phyloP scores from a whole-genome alignment of 768 basidiomycete genomes.

The Dioszegia aurantiaca region DNA sequence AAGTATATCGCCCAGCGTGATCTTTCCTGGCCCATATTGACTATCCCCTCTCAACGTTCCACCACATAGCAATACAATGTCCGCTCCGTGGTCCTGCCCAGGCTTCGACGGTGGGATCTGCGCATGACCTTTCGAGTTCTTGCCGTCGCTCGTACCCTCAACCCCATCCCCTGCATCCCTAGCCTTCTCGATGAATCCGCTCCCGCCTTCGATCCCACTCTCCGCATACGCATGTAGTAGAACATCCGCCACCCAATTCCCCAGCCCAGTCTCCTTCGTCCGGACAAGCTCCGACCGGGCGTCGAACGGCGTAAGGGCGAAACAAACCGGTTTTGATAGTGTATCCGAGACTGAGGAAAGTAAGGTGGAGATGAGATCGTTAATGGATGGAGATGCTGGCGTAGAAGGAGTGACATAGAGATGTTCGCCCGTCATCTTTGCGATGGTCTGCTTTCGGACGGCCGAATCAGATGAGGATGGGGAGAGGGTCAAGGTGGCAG shows the following conservation, averaged over 20 bases:
- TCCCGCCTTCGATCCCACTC: slow-evolving; percentile 35
- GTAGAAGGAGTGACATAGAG: slow-evolving; percentile 64
- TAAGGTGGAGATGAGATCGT: slow-evolving; percentile 62
- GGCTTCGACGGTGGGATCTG: slow-evolving; percentile 26
- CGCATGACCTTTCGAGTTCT: neutral
- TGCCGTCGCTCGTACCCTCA: slow-evolving; percentile 25
- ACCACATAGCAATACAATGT: slow-evolving; percentile 76
- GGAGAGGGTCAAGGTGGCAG: slow-evolving; percentile 64
- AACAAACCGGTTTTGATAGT: slow-evolving; percentile 73
- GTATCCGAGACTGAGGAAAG: slow-evolving; percentile 68
- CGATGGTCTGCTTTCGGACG: slow-evolving; percentile 66
- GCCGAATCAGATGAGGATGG: slow-evolving; percentile 61
- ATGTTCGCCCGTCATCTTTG: slow-evolving; percentile 60
- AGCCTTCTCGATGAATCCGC: slow-evolving; percentile 52
- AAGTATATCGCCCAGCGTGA: slow-evolving; percentile 80
- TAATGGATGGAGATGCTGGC: slow-evolving; percentile 60
- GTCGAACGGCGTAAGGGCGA: slow-evolving; percentile 65
- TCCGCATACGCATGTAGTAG: slow-evolving; percentile 66
- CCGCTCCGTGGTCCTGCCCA: slow-evolving; percentile 59
- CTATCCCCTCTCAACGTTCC: slow-evolving; percentile 85
- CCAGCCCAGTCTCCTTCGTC: slow-evolving; percentile 62
- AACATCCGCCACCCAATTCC: slow-evolving; percentile 80
- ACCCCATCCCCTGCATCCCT: slow-evolving; percentile 61
- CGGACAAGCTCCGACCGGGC: slow-evolving; percentile 72
- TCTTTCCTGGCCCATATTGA: slow-evolving; percentile 71